Base-by-base conservation (phyloP, 192 early-diverging fungal genomes). In the Nowakowskiella sp. region DNA sequence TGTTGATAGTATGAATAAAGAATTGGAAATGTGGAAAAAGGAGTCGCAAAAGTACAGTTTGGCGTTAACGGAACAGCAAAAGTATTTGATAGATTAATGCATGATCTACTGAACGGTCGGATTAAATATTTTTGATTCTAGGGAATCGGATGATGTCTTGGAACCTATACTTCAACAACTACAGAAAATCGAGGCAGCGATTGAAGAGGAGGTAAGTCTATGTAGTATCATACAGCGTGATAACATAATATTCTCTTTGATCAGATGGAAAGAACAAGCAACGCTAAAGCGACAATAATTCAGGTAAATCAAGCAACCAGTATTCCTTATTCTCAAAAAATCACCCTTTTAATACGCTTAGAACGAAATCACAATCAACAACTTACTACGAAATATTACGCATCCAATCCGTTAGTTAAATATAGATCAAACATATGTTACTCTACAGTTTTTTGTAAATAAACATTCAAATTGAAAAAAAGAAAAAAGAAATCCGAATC, bases 1-100 rank as follows among this genome's bases (percentile, higher is more conserved):
- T 47, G 65, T 79, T 32, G 78, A 81, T 48, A 64, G 66, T 34
- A 81, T 81, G 78, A 76, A 70, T 33, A 66, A 68, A 49, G 78
- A 81, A 53, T 53, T 78, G 4, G 76, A 76, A 27, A 22, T 58
- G 29, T 81, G 78, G 78, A 48, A 58, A 47, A 42, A 27, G 22
- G 78, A 81, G 58, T 27, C 30, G 31, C 47, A 55, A 30, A 71
- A 68, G 48, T 73, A 67, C 29, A 44, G 32, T 29, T 22, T 36
- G 49, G 33, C 49, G 51, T 50, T 71, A n/a, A 57, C 64, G 1
- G 57, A 61, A 28, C 68, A 68, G 53, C 27, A 44, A 51, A 52
- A 46, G 67, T 66, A 43, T 3, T 16, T 63, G 19, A 24, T 7
- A 4, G 7, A 16, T 33, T 24, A 53, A 27, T 23, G 31, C 19